Base-by-base conservation (phyloP, 306 rosid genomes). In the Sechiopsis laciniata region DNA sequence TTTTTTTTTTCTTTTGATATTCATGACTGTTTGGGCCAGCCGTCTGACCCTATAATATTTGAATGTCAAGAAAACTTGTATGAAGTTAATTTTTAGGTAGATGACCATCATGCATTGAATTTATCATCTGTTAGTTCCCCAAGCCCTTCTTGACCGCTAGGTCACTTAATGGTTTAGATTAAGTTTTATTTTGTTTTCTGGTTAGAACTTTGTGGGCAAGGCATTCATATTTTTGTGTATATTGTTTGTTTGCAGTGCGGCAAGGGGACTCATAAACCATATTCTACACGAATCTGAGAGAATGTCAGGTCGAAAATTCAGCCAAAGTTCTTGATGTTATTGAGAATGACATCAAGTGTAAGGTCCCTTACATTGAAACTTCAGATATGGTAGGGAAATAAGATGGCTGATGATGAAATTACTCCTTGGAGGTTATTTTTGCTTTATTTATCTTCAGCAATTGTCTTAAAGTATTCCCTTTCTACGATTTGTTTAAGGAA, bases 261-360 rank as follows among this genome's bases (percentile, higher is more conserved):
- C 95, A 35, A 86, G 97, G 84, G 97, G 97, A 76, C 97, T 94
- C 75, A 88, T 87, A 84, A 94, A 90, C 81, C 98, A 89, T 84
- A 90, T 90, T 13, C 83, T 87, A 48, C 83, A 78, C 1, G 97
- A 94, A 78, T 74, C 94, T 3, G 97, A 88, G 89, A 78, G 78
- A 74, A 20, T 86, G 81, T 78, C 96, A 2, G 96, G 98, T 59
- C 88, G 90, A 70, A 94, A 88, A 82, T 87, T 90, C 81, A 86
- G 81, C 85, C 59, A 75, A 76, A 79, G 74, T 72, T 76, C 89
- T 42, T 84, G 82, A 80, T 77, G 71, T 59, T 68, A 75, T 78
- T 35, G 70, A 29, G 26, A 67, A 67, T 12, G 53, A 46, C 10
- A 40, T 65, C 10, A 5, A 37, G 71, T 59, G 0, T 13, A 59